These are phyloP conservation scores for Neospora caninum DNA, from an alignment of 169 alveolate species.

Conservation along the genomic window DNA sequence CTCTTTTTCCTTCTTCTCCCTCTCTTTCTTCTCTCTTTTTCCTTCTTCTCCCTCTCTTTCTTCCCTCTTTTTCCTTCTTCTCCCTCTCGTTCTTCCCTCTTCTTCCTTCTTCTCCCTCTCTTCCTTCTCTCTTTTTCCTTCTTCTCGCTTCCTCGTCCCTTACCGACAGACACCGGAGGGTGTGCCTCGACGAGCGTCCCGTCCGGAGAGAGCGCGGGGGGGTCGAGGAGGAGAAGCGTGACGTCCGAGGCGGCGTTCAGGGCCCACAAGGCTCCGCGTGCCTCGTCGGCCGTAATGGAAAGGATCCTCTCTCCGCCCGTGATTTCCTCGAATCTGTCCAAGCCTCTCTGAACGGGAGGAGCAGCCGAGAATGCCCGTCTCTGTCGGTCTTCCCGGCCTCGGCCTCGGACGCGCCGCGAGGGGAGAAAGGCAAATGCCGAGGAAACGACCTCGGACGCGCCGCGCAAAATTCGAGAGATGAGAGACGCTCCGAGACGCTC, in stretches of 20 bases:
- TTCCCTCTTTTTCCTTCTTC: background rate
- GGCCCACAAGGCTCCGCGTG: background rate
- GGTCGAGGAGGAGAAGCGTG: constrained; percentile 6
- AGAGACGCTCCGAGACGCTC: background rate
- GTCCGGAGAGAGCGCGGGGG: constrained; percentile 7
- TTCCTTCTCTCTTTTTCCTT: background rate
- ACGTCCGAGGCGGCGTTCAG: constrained; percentile 13
- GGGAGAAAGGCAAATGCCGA: background rate
- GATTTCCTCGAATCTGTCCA: background rate
- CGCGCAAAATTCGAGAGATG: background rate
- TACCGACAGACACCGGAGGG: background rate
- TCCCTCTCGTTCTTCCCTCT: background rate
- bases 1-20: too few species aligned
- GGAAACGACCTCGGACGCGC: background rate
- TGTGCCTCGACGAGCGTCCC: constrained; percentile 13
- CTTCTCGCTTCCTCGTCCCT: background rate
- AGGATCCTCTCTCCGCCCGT: background rate
- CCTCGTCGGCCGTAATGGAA: background rate
- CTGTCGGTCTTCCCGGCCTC: background rate
- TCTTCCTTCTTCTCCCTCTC: background rate
- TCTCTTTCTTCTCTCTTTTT: too few species aligned
- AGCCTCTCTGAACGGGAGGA: background rate
- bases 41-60: too few species aligned
- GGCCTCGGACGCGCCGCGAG: background rate
- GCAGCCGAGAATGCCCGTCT: background rate